These are phyloP conservation scores for Ascochyta pisi DNA, from an alignment of 2,329 filamentous ascomycete genomes.

Conservation along the genomic window DNA sequence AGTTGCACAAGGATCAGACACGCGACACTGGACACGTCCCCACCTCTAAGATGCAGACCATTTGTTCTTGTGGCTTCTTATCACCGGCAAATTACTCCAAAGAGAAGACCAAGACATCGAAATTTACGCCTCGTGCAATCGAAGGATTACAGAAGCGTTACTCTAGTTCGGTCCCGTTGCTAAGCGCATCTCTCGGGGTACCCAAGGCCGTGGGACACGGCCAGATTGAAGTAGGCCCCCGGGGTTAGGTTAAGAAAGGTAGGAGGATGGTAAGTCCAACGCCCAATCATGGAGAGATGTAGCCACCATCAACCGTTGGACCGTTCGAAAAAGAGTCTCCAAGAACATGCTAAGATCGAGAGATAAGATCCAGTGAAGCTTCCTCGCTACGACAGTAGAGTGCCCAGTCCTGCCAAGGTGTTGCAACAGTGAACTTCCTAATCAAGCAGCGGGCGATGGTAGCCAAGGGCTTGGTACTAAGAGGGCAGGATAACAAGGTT, in stretches of 20 bases:
- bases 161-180: constrained; percentile 19
- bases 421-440: constrained; percentile 16
- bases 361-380: constrained; percentile 27
- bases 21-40: constrained; percentile 11
- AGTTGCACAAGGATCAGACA: constrained; percentile 23
- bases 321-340: constrained; percentile 30
- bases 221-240: constrained; percentile 16
- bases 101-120: constrained; percentile 18
- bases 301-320: constrained; percentile 18
- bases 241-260: constrained; percentile 28
- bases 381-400: constrained; percentile 11
- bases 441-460: constrained; percentile 13
- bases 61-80: constrained; percentile 21
- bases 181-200: constrained; percentile 28
- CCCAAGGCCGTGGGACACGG: constrained; percentile 30
- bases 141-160: constrained; percentile 17
- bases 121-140: constrained; percentile 22
- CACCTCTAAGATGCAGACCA: constrained; percentile 10
- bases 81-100: constrained; percentile 16
- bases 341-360: constrained; percentile 28
- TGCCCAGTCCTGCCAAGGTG: constrained; percentile 24
- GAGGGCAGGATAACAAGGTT: constrained; percentile 25
- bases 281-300: constrained; percentile 19
- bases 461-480: constrained; percentile 30
- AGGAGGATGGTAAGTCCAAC: constrained; percentile 25